Percentiles rank a stretch among this genome's conserved stretches.
Evolutionary conservation across 257 asterid genomes (phyloP).

Genomic region (Fraxinus americana): DNA sequence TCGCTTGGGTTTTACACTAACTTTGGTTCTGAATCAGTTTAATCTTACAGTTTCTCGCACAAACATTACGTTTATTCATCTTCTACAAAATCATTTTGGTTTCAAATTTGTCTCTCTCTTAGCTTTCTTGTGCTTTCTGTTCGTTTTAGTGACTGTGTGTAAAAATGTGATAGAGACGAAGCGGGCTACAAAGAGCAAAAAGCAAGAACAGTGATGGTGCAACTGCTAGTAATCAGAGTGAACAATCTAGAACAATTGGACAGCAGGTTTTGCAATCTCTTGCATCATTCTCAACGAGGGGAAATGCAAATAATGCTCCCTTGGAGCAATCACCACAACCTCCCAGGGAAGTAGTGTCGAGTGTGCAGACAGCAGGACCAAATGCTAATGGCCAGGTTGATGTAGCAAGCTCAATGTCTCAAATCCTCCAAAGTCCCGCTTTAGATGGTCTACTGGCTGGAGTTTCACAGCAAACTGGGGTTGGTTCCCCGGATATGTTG

Average conservation of each 20-base stretch:
- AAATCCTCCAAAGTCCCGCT: conserved; percentile 73
- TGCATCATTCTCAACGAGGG: conserved; percentile 50
- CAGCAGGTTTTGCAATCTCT: conserved; percentile 80
- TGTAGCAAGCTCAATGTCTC: conserved; percentile 70
- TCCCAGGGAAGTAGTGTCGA: conserved; percentile 31
- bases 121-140: not conserved
- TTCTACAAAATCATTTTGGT: not conserved
- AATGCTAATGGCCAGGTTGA: conserved; percentile 44
- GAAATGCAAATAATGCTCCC: conserved; percentile 34
- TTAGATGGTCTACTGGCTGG: conserved; percentile 74
- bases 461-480: conserved; percentile 89
- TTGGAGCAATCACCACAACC: conserved; percentile 33
- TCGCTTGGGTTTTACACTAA: not conserved
- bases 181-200: conserved; percentile 45
- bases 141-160: conserved; percentile 2
- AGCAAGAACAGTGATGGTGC: conserved; percentile 46
- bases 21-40: conserved; percentile 14
- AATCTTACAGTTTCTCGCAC: not conserved
- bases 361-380: conserved; percentile 37
- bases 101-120: not conserved
- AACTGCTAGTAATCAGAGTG: conserved; percentile 40
- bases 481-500: conserved; percentile 85
- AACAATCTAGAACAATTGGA: conserved; percentile 50
- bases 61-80: not conserved
- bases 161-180: conserved; percentile 54